Percentiles rank a stretch among this genome's conserved stretches.
phyloP scores from a whole-genome alignment of 441 rosid species.

The Euphorbia schlechtendalii region DNA sequence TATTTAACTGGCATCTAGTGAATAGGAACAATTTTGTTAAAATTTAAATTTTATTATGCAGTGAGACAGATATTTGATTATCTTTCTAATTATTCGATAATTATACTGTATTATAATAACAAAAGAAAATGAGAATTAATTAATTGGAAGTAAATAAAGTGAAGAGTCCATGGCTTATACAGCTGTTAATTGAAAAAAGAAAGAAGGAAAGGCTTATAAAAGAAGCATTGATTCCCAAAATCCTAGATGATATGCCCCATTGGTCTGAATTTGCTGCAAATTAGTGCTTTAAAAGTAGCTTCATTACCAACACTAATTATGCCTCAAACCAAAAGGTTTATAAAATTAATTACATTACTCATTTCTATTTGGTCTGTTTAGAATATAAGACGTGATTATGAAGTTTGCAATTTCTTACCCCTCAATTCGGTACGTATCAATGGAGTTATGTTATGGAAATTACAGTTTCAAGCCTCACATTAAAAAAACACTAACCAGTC shows the following conservation, averaged over 20 bases:
- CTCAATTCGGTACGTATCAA: too few species aligned
- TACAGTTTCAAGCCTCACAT: too few species aligned
- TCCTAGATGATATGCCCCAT: not conserved
- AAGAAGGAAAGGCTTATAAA: conserved; percentile 13
- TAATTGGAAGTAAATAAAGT: not conserved
- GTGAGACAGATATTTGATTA: not conserved
- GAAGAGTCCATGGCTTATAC: not conserved
- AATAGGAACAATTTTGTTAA: not conserved
- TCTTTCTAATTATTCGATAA: conserved; percentile 2
- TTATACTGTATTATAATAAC: not conserved
- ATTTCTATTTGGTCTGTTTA: not conserved
- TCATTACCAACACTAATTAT: conserved; percentile 2
- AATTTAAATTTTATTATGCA: not conserved
- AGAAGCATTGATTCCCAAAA: conserved; percentile 10
- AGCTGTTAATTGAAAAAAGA: not conserved
- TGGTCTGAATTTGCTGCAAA: not conserved
- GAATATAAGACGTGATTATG: not conserved
- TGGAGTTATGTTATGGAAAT: too few species aligned
- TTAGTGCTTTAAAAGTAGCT: not conserved
- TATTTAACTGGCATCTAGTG: not conserved
- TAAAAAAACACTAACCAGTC: too few species aligned
- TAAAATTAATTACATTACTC: not conserved
- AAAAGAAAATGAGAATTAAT: not conserved
- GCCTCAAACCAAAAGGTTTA: not conserved
- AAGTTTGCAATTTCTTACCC: not conserved